phyloP scores from a whole-genome alignment of 192 early-diverging fungal species.

The Powellomyces hirtus region DNA sequence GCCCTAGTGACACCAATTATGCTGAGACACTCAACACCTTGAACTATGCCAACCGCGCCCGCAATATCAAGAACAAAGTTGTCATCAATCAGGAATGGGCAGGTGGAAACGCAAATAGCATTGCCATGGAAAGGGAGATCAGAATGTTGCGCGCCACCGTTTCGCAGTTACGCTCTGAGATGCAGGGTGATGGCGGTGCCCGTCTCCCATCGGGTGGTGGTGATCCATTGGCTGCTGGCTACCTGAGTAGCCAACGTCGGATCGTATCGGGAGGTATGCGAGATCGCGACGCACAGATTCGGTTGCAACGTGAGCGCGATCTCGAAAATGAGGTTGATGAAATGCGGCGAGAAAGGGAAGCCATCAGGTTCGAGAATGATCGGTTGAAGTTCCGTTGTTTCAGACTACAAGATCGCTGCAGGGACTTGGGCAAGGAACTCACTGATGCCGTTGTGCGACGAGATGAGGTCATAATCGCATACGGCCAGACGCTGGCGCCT shows the following conservation, averaged over 20 bases:
- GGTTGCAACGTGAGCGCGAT: constrained; percentile 36
- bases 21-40: constrained; percentile 94
- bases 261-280: constrained; percentile 8
- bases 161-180: constrained; percentile 41
- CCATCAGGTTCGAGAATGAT: constrained; percentile 33
- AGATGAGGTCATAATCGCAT: constrained; percentile 33
- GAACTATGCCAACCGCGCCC: constrained; percentile 91
- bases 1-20: constrained; percentile 79
- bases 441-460: constrained; percentile 18
- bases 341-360: constrained; percentile 6
- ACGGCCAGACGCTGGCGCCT: not conserved
- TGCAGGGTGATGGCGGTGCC: not conserved
- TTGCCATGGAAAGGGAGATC: constrained; percentile 40
- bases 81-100: constrained; percentile 71
- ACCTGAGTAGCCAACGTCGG: constrained; percentile 1
- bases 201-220: not conserved
- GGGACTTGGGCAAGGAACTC: constrained; percentile 27
- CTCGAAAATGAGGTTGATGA: constrained; percentile 23
- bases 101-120: constrained; percentile 13
- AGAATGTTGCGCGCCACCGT: constrained; percentile 37
- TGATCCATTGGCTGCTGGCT: not conserved
- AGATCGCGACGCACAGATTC: constrained; percentile 36
- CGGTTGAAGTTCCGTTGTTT: constrained; percentile 33
- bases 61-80: constrained; percentile 92
- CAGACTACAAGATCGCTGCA: constrained; percentile 28